Base-by-base conservation (phyloP, 257 asterid species). In the Scutellaria barbata region DNA sequence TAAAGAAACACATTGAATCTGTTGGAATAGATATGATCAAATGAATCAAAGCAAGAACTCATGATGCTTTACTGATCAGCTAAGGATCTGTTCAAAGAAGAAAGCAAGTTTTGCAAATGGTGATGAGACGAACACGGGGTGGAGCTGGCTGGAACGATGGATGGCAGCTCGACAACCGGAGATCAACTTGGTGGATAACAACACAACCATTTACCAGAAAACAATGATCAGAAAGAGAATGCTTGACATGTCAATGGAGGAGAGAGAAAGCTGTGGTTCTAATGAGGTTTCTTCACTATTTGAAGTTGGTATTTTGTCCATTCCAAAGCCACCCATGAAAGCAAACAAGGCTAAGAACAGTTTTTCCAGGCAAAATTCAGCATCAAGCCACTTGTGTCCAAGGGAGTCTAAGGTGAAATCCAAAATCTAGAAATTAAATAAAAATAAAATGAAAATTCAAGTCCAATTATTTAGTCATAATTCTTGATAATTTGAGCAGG, bases 131-230 rank as follows among this genome's bases (percentile, higher is more conserved):
- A 81, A 82, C 66, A 69, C 72, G 73, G 86, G 84, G 10, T 82
- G 85, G 85, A 81, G 76, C 78, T 83, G 91, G 88, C 84, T 86
- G 50, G 88, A 83, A 39, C 79, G 88, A 41, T 86, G 91, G 91
- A 86, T 86, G 91, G 91, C 91, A 2, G 81, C 88, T 20, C 85
- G 91, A 25, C 83, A 80, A 58, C 81, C 85, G 0, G 88, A 83
- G 39, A 73, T 42, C 9, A 64, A 43, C 12, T 42, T 73, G 22
- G 48, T 48, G 7, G 79, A 43, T 46, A 80, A 55, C 43, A 65
- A n/a, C 48, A 53, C 37, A 13, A 20, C 8, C 22, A 11, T 46
- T 33, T 10, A 6, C 47, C 68, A 66, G 3, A 72, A 61, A 37
- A 13, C 55, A 16, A 0, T 55, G 40, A 53, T 60, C n/a, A 71